phyloP scores from a whole-genome alignment of 2,329 filamentous ascomycete genomes.

The Hypoxylon sp. region DNA sequence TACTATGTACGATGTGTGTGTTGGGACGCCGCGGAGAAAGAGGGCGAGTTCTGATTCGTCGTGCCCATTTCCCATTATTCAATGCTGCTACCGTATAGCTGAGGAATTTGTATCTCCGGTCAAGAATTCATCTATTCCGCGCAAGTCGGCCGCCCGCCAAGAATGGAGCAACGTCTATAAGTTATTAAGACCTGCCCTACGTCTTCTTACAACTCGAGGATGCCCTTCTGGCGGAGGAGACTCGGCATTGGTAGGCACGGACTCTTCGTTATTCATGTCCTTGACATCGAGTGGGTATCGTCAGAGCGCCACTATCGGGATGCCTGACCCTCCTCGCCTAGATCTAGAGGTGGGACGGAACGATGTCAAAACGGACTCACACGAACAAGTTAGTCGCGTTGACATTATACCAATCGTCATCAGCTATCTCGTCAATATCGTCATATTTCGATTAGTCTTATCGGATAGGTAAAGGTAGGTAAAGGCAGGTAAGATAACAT shows the following conservation, averaged over 20 bases:
- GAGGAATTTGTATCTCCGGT: constrained; percentile 25
- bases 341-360: too few relatives aligned
- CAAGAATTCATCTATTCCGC: neutral
- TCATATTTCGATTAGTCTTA: neutral
- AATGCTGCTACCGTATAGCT: constrained; percentile 8
- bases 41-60: constrained; percentile 3
- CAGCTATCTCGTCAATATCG: neutral
- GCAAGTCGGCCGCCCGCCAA: neutral
- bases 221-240: neutral
- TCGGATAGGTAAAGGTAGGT: neutral
- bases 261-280: neutral
- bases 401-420: neutral
- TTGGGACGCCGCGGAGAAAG: constrained; percentile 35
- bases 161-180: neutral
- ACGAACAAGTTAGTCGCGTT: neutral
- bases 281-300: neutral
- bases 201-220: neutral
- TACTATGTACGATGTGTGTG: neutral
- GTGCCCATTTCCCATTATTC: constrained; percentile 8
- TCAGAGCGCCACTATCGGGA: neutral
- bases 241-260: constrained; percentile 12
- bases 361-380: neutral
- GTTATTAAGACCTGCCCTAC: neutral
- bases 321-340: too few relatives aligned
- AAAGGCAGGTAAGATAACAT: neutral